A percentile compares a stretch with the other conserved stretches of the same genome.
These are phyloP conservation scores for Closterium sp. DNA, from an alignment of 139 green algal genomes.

Conservation along the genomic window DNA sequence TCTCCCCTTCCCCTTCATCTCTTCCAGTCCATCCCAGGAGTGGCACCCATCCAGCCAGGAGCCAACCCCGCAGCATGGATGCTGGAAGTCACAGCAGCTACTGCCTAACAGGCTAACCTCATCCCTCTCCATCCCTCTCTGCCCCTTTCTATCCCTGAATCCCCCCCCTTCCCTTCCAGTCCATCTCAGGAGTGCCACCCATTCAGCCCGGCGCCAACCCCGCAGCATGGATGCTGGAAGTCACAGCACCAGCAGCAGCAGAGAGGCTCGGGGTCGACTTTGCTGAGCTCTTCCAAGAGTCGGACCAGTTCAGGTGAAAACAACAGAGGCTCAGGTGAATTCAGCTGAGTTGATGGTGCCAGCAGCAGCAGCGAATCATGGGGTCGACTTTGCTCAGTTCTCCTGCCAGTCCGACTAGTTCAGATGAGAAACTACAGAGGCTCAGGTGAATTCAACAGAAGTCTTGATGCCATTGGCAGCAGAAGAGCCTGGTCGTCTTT, in stretches of 20 bases:
- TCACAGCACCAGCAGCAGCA: conserved; percentile 19
- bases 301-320: conserved; percentile 47
- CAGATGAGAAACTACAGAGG: no score
- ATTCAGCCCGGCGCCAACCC: conserved; percentile 64
- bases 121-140: no score
- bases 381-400: no score
- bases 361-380: no score
- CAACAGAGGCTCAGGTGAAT: neutral
- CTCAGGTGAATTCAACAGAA: no score
- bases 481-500: conserved; percentile 35
- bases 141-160: no score
- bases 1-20: no score
- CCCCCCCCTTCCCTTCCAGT: neutral
- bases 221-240: conserved; percentile 77
- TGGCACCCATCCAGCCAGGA: conserved; percentile 38
- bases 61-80: conserved; percentile 80
- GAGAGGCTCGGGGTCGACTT: conserved; percentile 39
- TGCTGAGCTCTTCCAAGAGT: conserved; percentile 30
- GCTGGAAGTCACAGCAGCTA: no score
- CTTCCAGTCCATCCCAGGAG: conserved; percentile 10
- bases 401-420: no score
- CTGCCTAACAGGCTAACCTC: no score
- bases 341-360: no score
- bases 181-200: neutral
- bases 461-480: conserved; percentile 16